Base-by-base conservation (phyloP, 2,329 filamentous ascomycete genomes). In the Sordariomycetes sp. region DNA sequence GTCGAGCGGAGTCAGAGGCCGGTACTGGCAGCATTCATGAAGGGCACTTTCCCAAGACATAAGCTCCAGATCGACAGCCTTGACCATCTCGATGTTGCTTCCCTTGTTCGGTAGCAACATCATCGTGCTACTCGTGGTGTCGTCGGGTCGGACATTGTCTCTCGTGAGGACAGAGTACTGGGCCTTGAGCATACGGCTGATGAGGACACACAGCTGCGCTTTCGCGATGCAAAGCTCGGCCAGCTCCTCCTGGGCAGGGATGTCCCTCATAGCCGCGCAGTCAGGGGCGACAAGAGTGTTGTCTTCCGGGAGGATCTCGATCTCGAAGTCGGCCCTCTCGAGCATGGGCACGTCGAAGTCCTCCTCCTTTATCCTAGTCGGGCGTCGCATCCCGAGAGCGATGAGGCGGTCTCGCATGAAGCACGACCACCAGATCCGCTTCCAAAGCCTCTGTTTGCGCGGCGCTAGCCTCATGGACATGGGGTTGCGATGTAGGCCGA, bases 361-460 rank as follows among this genome's bases (percentile, higher is more conserved):
- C 65, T 94, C 89, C 60, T 91, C 87, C 77, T 95, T 95, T 71
- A 97, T 95, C 57, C 92, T 81, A 46, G 91, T 96, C 4, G 92
- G 92, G 58, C 93, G 84, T 59, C 93, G 84, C 92, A 97, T 97
- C 59, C 93, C 93, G 14, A 97, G 76, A 1, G 93, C 93, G 62
- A 97, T 91, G 50, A 97, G 79, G 54, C 92, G 88, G 71, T 97
- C 93, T 58, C 92, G 87, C 84, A 96, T 96, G 68, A 96, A 96
- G 62, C 90, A 95, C 35, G 89, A 96, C 93, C 93, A 97, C 93
- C 93, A 97, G 64, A 97, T 94, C 57, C 92, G 82, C 74, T 96
- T 96, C 89, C 92, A 96, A 55, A 97, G 76, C 66, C 85, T 89
- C 68, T 91, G 88, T 66, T 89, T 87, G 57, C 82, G 79, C 3